Evolutionary conservation across 306 rosid species (phyloP).

Genomic region (Vachellia pachyceras): DNA sequence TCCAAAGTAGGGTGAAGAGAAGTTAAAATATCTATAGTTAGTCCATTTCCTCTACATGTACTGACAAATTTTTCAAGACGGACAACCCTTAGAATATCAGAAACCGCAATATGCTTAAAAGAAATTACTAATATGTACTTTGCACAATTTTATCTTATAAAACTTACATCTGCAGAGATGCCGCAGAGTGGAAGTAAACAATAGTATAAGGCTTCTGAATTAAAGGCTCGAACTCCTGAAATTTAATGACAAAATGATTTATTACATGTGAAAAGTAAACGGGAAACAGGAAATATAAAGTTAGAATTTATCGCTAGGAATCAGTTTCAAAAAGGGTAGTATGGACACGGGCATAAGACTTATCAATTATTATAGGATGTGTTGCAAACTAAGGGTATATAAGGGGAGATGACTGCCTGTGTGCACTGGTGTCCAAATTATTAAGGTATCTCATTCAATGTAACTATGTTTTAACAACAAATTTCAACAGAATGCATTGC

Average conservation of each 20-base stretch:
- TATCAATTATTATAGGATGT: neutral
- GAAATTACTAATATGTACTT: conserved; percentile 21
- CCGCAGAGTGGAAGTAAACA: conserved; percentile 97
- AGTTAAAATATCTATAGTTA: conserved; percentile 8
- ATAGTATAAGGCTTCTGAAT: conserved; percentile 92
- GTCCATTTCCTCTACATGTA: neutral
- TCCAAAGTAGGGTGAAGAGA: conserved; percentile 35
- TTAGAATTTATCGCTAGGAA: conserved; percentile 9
- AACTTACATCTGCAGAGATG: conserved; percentile 94
- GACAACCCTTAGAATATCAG: conserved; percentile 4
- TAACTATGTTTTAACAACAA: neutral
- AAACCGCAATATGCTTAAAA: conserved; percentile 9
- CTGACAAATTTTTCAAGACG: conserved; percentile 2
- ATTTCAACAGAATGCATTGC: conserved; percentile 5
- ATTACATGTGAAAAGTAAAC: conserved; percentile 29
- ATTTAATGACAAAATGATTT: conserved; percentile 34
- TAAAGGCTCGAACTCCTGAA: conserved; percentile 96
- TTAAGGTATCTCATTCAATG: neutral
- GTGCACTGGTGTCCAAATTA: neutral
- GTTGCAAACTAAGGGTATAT: neutral
- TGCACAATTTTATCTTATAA: conserved; percentile 32
- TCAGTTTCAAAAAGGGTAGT: conserved; percentile 6
- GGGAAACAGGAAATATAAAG: neutral
- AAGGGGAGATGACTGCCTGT: neutral
- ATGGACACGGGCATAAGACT: neutral